phyloP scores from a whole-genome alignment of 148 eudicot genomes.

The Talinum fruticosum region DNA sequence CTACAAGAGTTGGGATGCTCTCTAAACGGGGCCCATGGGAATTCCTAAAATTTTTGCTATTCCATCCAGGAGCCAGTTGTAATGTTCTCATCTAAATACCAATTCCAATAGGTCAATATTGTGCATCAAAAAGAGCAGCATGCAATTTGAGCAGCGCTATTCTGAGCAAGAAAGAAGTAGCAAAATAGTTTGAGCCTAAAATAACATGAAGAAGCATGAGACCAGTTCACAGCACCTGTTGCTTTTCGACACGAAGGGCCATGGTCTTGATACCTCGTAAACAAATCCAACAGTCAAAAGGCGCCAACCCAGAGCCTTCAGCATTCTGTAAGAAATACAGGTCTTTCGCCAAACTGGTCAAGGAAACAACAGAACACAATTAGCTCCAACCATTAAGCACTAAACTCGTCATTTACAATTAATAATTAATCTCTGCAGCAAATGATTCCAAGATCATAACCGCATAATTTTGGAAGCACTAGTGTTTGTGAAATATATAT shows the following conservation, averaged over 20 bases:
- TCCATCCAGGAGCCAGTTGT: no score
- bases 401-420: not conserved
- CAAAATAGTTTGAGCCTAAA: not conserved
- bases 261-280: constrained; percentile 97
- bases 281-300: constrained; percentile 97
- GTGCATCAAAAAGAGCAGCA: no score
- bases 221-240: constrained; percentile 57
- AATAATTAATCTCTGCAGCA: not conserved
- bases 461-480: not conserved
- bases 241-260: constrained; percentile 97
- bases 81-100: no score
- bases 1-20: no score
- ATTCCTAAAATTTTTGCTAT: no score
- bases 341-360: constrained; percentile 77
- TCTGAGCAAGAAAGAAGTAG: not conserved
- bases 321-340: constrained; percentile 92
- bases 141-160: not conserved
- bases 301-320: constrained; percentile 93
- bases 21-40: no score
- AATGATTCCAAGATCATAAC: not conserved
- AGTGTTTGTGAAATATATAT: not conserved
- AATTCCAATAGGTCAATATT: no score
- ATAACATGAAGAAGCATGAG: not conserved
- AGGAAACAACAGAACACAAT: constrained; percentile 8
- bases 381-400: not conserved